phyloP scores from a whole-genome alignment of 2,329 filamentous ascomycete genomes.

The Chalaropsis thielavioides region DNA sequence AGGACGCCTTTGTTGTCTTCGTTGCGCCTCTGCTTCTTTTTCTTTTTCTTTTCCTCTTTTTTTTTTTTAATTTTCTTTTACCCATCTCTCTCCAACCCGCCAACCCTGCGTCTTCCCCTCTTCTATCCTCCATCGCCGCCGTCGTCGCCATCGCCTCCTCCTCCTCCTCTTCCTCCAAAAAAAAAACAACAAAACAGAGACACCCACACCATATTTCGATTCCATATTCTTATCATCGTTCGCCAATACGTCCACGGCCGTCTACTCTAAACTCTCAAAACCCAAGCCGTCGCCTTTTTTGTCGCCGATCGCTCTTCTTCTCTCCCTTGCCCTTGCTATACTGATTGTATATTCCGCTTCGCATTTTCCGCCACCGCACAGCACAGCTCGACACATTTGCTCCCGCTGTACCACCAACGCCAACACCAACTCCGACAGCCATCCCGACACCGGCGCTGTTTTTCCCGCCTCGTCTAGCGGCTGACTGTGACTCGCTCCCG shows the following conservation, averaged over 20 bases:
- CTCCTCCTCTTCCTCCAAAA: not conserved
- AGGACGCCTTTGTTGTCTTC: too few species aligned
- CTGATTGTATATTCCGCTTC: not conserved
- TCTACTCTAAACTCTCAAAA: conserved; percentile 21
- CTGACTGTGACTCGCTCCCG: not conserved
- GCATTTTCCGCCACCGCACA: not conserved
- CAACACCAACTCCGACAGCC: too few species aligned
- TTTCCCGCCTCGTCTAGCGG: not conserved
- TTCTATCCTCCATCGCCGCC: not conserved
- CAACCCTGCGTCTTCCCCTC: not conserved
- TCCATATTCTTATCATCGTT: not conserved
- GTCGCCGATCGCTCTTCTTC: too few species aligned
- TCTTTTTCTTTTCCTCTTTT: not conserved
- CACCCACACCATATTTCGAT: not conserved
- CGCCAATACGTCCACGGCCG: not conserved
- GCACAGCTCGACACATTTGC: not conserved
- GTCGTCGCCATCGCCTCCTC: not conserved
- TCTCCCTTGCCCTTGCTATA: conserved; percentile 12
- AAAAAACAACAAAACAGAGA: not conserved
- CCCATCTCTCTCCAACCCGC: not conserved
- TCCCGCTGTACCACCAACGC: not conserved
- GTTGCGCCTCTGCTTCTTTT: too few species aligned
- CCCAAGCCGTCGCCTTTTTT: too few species aligned
- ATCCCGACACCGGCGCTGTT: not conserved
- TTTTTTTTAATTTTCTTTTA: not conserved